Base-by-base conservation (phyloP, 2,329 filamentous ascomycete species). In the Fusarium humuli region DNA sequence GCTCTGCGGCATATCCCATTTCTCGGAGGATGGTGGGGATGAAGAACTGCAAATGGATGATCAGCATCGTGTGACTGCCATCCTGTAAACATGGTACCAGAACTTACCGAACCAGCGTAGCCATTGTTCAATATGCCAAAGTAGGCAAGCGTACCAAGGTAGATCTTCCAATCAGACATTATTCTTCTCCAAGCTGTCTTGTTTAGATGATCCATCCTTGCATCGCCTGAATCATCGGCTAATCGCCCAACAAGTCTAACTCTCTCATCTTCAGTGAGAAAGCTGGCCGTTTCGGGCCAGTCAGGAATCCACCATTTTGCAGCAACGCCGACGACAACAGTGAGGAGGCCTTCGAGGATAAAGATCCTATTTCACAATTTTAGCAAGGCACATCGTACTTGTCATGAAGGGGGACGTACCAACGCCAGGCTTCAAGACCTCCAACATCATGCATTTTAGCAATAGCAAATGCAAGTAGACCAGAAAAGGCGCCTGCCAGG, bases 201-300 rank as follows among this genome's bases (percentile, higher is more conserved):
- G 16, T 69, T 63, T 1, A 68, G 57, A 22, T 69, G 60, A 7
- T 69, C 32, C 66, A 69, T 69, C 29, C n/a, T 61, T 0, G 64
- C 65, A 4, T 53, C 65, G 0, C 53, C 48, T 0, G 50, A 40
- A 1, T 61, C 58, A 5, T 45, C 49, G 6, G 49, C 90, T 13
- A 97, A 82, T 0, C 94, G 87, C 12, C 87, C 86, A 4, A 94
- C 81, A 0, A 96, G 91, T 48, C 93, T 89, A 0, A 85, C 86
- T 7, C 91, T 87, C 73, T 97, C 93, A 30, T 88, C 86, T 6
- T 89, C 86, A 0, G 87, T 89, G n/a, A 97, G 84, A 76, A 97
- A 97, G 0, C 72, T 86, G 0, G 93, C 92, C 22, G 92, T 88
- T 70, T 94, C 92, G 0, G 94, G 94, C 73, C 94, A 97, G 75